phyloP scores from a whole-genome alignment of 257 asterid species.

The Fraxinus excelsior region DNA sequence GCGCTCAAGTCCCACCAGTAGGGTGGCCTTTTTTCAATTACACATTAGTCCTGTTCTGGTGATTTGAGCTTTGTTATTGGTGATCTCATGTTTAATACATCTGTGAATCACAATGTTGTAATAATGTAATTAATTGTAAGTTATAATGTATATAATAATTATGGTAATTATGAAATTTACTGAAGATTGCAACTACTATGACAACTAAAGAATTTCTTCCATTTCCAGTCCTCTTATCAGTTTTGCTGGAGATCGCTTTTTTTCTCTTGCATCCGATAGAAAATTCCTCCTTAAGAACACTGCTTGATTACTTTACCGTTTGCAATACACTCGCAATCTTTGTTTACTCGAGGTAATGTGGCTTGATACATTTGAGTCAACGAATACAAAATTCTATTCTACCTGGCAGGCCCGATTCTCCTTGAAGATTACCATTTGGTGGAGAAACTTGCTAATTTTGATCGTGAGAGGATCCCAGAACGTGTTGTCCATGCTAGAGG shows the following conservation, averaged over 20 bases:
- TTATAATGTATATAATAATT: not conserved
- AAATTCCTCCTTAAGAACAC: not conserved
- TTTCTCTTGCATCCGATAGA: not conserved
- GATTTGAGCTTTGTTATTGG: not conserved
- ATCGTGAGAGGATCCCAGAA: slow-evolving; percentile 93
- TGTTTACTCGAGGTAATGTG: not conserved
- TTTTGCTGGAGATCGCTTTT: not conserved
- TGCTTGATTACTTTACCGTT: not conserved
- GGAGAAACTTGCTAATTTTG: slow-evolving; percentile 87
- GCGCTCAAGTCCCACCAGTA: not conserved
- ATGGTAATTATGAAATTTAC: not conserved
- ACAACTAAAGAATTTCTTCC: not conserved
- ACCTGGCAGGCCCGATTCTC: slow-evolving; percentile 74
- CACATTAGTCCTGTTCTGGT: not conserved
- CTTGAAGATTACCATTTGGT: slow-evolving; percentile 93
- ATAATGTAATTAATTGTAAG: not conserved
- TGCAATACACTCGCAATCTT: not conserved
- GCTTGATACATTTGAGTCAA: slow-evolving; percentile 15
- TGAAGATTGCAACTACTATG: not conserved
- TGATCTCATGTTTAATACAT: not conserved
- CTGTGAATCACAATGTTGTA: not conserved
- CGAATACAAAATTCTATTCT: slow-evolving; percentile 11
- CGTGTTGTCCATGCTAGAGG: slow-evolving; percentile 97
- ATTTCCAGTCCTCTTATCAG: not conserved
- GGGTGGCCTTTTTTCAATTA: not conserved